Conservation (phyloP, 352 stramenopile species). For the Blastocystis sp. region DNA sequence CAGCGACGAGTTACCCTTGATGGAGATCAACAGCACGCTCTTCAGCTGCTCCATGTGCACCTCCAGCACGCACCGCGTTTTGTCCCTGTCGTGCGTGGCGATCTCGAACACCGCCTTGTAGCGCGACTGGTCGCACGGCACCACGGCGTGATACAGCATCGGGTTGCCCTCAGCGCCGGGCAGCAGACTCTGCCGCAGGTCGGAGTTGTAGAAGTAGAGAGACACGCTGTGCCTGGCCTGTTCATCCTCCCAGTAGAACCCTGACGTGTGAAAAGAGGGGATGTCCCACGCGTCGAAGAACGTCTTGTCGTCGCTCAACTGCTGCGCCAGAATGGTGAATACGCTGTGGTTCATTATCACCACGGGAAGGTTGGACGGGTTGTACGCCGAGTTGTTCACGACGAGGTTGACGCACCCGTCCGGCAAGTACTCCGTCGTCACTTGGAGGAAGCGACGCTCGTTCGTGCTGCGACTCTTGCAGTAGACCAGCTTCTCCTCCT, state of each 20-base stretch:
- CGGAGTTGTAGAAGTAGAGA: not conserved
- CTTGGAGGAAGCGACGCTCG: constrained; percentile 18
- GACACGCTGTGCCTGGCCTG: not conserved
- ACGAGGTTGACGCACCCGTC: not conserved
- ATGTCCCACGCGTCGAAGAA: not conserved
- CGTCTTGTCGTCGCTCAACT: not conserved
- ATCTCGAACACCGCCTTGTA: not conserved
- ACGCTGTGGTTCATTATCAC: constrained; percentile 32
- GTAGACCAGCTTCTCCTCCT: constrained; percentile 19
- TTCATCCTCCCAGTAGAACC: not conserved
- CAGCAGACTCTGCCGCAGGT: not conserved
- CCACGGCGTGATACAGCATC: not conserved
- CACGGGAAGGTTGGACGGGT: not conserved
- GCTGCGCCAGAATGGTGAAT: not conserved
- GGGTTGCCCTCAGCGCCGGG: not conserved
- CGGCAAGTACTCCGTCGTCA: not conserved
- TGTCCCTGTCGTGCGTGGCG: not conserved
- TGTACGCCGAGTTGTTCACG: constrained; percentile 15
- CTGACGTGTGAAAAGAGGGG: not conserved
- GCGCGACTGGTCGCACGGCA: not conserved
- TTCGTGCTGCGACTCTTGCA: not conserved
- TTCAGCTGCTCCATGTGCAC: not conserved
- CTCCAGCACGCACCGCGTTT: not conserved
- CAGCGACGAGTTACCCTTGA: not conserved
- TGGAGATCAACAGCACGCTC: not conserved